Evolutionary conservation across 2,329 filamentous ascomycete genomes (phyloP).

Genomic region (Xylariales sp.): DNA sequence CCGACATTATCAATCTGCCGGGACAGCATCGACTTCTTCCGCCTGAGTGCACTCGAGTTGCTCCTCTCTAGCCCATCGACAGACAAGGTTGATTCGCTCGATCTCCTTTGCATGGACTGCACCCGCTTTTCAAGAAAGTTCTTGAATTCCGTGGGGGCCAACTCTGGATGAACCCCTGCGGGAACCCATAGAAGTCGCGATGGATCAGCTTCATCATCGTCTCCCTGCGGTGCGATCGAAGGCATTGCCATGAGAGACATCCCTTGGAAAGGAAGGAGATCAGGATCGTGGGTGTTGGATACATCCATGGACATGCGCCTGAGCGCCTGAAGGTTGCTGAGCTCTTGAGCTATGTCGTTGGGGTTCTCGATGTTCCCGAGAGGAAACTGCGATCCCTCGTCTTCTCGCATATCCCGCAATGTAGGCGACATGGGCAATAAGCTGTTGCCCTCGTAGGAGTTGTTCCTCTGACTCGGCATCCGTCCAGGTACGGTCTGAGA

Average conservation of each 20-base stretch:
- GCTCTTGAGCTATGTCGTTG: conserved; percentile 82
- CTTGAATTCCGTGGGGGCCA: conserved; percentile 95
- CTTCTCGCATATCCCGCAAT: conserved; percentile 50
- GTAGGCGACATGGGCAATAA: conserved; percentile 45
- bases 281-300: conserved; percentile 64
- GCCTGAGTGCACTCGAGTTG: conserved; percentile 60
- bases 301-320: conserved; percentile 95
- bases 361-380: conserved; percentile 88
- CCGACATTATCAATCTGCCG: conserved; percentile 77
- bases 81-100: conserved; percentile 64
- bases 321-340: conserved; percentile 87
- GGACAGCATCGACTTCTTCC: conserved; percentile 95
- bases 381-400: conserved; percentile 67
- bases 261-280: conserved; percentile 68
- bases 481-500: conserved; percentile 37
- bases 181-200: conserved; percentile 94
- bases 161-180: conserved; percentile 85
- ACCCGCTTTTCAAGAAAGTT: conserved; percentile 92
- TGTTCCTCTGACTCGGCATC: conserved; percentile 35
- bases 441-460: conserved; percentile 33
- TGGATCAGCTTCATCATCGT: conserved; percentile 81
- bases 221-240: conserved; percentile 64
- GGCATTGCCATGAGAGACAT: conserved; percentile 65
- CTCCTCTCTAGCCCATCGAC: conserved; percentile 49
- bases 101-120: conserved; percentile 80